Evolutionary conservation across 306 rosid genomes (phyloP).

Genomic region (Benincasa hispida): DNA sequence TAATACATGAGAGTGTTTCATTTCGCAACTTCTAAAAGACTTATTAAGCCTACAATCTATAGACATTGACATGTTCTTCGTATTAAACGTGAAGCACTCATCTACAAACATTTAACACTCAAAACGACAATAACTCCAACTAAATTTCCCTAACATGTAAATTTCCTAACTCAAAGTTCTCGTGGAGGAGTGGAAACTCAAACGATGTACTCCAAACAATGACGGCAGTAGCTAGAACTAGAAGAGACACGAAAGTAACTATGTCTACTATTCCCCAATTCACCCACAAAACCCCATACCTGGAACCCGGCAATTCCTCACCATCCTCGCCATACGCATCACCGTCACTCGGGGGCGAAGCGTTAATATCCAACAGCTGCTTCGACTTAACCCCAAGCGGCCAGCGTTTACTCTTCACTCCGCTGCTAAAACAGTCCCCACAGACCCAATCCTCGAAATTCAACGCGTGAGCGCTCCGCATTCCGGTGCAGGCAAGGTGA

Average conservation of each 20-base stretch:
- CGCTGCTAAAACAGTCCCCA: conserved; percentile 44
- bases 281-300: conserved; percentile 32
- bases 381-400: conserved; percentile 84
- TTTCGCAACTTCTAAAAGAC: background rate
- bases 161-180: background rate
- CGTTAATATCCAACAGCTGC: conserved; percentile 76
- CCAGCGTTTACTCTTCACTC: conserved; percentile 86
- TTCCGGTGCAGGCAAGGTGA: conserved; percentile 66
- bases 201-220: background rate
- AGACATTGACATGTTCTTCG: background rate
- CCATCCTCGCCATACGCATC: conserved; percentile 37
- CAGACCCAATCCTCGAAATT: conserved; percentile 73
- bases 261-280: background rate
- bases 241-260: background rate
- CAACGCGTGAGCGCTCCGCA: conserved; percentile 43
- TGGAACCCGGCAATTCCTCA: conserved; percentile 34
- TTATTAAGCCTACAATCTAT: background rate
- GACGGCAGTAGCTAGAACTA: background rate
- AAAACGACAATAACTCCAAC: background rate
- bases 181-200: background rate
- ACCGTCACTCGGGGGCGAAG: conserved; percentile 85
- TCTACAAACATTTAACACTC: background rate
- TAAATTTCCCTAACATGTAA: background rate
- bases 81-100: background rate
- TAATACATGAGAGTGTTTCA: background rate